Base-by-base conservation (phyloP, 2,329 filamentous ascomycete genomes). In the Diaporthe australafricana region DNA sequence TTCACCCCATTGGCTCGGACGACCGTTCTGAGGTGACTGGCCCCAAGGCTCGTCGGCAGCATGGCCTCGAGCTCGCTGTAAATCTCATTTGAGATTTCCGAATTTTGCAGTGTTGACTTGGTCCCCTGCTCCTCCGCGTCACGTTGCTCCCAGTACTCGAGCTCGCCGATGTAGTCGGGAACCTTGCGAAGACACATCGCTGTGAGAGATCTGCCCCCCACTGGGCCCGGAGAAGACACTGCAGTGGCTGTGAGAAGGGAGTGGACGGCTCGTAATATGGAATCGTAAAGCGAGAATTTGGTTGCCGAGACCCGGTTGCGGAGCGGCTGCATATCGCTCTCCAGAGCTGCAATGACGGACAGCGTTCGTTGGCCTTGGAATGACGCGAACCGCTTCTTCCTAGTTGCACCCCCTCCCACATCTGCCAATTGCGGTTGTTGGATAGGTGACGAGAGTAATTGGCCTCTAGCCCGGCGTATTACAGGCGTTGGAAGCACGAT, bases 1-100 rank as follows among this genome's bases (percentile, higher is more conserved):
- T 81, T 76, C 20, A 87, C 72, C 9, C 84, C 85, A 71, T 89
- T 86, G 20, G 85, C 82, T 53, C 86, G 81, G 17, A 86, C 83
- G 14, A 88, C 79, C 2, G 77, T 76, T 60, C 83, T 81, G 1
- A 89, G 80, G 71, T 85, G 82, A 68, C 77, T 83, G 84, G 86
- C 88, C 17, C 86, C 86, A 38, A 77, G 73, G 2, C 78, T 78
- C 1, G 77, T 75, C 25, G 81, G 78, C 9, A 85, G 84, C 3
- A 87, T 75, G 2, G 78, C 74, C 74, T 89, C 86, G 20, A 89
- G 75, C 20, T 88, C 83, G 55, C 83, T 80, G 74, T 89, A 89
- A 27, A 88, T 80, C 5, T 84, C 81, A 17, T 81, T 79, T 0
- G 85, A 84, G 6, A 84, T 80, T 53, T 84, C 77, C 22, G 82